These are phyloP conservation scores for Lactarius sp. DNA, from an alignment of 768 basidiomycete genomes.

Conservation along the genomic window DNA sequence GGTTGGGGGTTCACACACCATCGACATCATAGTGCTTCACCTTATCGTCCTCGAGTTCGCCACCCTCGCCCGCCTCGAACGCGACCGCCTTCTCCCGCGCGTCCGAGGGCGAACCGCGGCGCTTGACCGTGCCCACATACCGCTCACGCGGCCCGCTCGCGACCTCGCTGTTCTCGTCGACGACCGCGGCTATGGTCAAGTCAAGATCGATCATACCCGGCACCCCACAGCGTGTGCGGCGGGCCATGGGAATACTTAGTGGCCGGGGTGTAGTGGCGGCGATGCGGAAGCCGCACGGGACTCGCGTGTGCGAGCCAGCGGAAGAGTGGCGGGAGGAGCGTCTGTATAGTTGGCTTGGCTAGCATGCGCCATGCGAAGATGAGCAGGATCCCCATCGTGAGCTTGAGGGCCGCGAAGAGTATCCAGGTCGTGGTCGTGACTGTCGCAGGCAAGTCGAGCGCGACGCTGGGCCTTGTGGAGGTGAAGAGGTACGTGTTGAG, in stretches of 20 bases:
- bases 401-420: constrained; percentile 34
- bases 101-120: constrained; percentile 15
- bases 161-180: constrained; percentile 27
- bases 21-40: constrained; percentile 83
- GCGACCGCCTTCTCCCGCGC: constrained; percentile 19
- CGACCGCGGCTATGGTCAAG: constrained; percentile 30
- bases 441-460: constrained; percentile 39
- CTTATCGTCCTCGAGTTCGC: constrained; percentile 32
- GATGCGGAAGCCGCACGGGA: constrained; percentile 66
- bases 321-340: constrained; percentile 79
- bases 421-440: constrained; percentile 34
- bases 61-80: constrained; percentile 24
- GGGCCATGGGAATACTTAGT: constrained; percentile 79
- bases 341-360: constrained; percentile 71
- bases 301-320: constrained; percentile 54
- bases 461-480: constrained; percentile 53
- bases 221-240: constrained; percentile 57
- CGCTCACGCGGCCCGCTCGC: constrained; percentile 39
- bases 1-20: constrained; percentile 43
- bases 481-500: constrained; percentile 32
- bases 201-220: constrained; percentile 81
- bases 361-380: constrained; percentile 88
- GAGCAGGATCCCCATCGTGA: constrained; percentile 58
- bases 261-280: constrained; percentile 86
- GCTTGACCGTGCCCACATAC: constrained; percentile 32